Evolutionary conservation across 2,329 filamentous ascomycete species (phyloP), one percentile per base, ranked within the genome.

Genomic region (Penicillium sp.): DNA sequence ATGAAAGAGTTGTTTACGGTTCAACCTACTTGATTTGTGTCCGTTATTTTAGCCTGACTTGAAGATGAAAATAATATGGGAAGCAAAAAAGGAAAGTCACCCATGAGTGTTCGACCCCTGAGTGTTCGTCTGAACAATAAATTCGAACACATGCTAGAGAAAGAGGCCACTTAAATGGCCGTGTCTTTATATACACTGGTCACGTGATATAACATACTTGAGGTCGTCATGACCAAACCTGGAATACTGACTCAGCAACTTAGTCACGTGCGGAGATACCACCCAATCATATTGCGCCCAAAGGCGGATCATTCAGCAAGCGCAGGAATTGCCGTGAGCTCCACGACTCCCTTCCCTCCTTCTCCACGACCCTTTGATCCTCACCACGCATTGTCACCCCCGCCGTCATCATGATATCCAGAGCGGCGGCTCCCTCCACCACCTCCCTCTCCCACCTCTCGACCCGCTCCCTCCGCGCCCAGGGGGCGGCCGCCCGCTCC

Each of bases 401-500:
- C 47, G 47, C 62, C 61, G 59, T 64, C 73, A 76, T 62, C 66
- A 77, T 77, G 74, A 75, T 77, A 70, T 75, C 74, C 67, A 71
- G 74, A 75, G 74, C 73, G 68, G 73, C 71, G 69, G 74, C 73
- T 73, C 74, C 75, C 61, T 71, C 74, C 56, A 64, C 73, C 66
- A 70, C 73, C 61, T 67, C 73, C 60, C 64, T 77, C 64, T 67
- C 73, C 60, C 64, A 73, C 57, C 67, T 76, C 57, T 70, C 73
- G 53, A 69, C 73, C 63, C 75, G 74, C 62, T 69, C 75, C 57
- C 68, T 76, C 63, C 71, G 75, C 60, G 70, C 74, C 58, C 66
- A 69, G 66, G 70, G 69, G 57, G 64, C 67, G 67, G 69, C 71
- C 59, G 67, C 71, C 67, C 87, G 93, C 74, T 83, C 83, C 66